Evolutionary conservation across 768 basidiomycete genomes (phyloP), one percentile per base, ranked within the genome.

Genomic region (Podaxis rugospora): DNA sequence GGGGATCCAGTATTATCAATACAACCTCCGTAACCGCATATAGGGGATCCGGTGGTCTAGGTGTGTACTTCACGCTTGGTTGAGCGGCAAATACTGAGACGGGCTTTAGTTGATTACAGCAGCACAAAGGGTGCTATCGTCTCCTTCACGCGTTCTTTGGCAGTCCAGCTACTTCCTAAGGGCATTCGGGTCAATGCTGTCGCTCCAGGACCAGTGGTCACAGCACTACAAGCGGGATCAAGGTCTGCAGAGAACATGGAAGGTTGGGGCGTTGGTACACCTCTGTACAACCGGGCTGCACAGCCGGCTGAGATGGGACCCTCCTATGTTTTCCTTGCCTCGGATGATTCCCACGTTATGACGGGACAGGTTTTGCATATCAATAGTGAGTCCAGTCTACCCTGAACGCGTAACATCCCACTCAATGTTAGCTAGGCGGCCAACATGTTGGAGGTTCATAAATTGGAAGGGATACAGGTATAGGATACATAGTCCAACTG

Each of bases 121-220:
- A 66, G 80, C 1, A 87, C 87, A 6, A 87, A 88, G 71, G 85
- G 84, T 3, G 83, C 82, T 4, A 84, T 86, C 65, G 66, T 81
- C 5, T 72, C 80, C 11, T 87, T 86, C 69, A 85, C 83, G 5
- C 78, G 83, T 21, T 78, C 81, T 7, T 74, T 86, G 39, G 80
- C 84, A 49, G 65, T 75, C 35, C 82, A 86, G 62, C 72, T 86
- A 21, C 78, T 78, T 28, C 75, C 82, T 14, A 83, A 82, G 68
- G 83, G 81, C 5, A 84, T 87, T 57, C 75, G 83, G 61, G 85
- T 84, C 53, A 83, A 84, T 64, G 76, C 72, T 2, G 74, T 83
- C n/a, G 76, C 76, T 2, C 78, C 81, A 25, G 83, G 86, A 1
- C 83, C 83, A 7, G 79, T 86, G 50, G 76, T 81, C 65, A 85